These are phyloP conservation scores for Russula virescens DNA, from an alignment of 768 basidiomycete genomes.

Conservation along the genomic window DNA sequence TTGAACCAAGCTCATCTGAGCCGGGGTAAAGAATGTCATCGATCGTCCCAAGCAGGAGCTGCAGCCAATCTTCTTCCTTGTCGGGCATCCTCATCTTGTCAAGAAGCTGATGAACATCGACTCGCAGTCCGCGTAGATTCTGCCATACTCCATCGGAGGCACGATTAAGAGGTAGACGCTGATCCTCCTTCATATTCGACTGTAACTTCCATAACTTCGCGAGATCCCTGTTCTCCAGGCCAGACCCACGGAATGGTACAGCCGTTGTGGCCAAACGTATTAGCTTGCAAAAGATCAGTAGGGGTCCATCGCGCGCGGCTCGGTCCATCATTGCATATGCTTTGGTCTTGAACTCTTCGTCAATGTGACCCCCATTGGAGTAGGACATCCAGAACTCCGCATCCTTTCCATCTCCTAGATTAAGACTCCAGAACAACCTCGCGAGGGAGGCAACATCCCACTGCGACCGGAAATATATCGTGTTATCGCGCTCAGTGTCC, in stretches of 20 bases:
- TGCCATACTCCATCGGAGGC: constrained; percentile 1
- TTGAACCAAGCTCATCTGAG: background rate
- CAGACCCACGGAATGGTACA: background rate
- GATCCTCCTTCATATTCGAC: background rate
- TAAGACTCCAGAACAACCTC: background rate
- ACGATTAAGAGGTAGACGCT: background rate
- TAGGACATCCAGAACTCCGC: background rate
- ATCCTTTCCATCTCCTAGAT: background rate
- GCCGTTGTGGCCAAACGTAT: background rate
- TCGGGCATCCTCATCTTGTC: background rate
- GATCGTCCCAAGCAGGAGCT: background rate
- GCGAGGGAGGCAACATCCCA: constrained; percentile 13
- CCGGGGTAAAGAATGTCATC: background rate
- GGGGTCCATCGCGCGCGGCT: background rate
- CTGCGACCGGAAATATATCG: background rate
- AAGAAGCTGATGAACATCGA: background rate
- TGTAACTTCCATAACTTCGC: background rate
- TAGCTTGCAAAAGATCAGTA: constrained; percentile 11
- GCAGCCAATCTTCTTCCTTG: background rate
- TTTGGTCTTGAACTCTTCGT: constrained; percentile 1
- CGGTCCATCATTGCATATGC: background rate
- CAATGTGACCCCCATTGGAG: background rate
- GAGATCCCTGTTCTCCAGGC: background rate
- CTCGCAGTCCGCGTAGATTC: background rate
- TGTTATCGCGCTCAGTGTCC: background rate